Percentiles rank a stretch among this genome's conserved stretches.
Conservation (phyloP, 352 stramenopile genomes). For the Globisporangium okanoganense region DNA sequence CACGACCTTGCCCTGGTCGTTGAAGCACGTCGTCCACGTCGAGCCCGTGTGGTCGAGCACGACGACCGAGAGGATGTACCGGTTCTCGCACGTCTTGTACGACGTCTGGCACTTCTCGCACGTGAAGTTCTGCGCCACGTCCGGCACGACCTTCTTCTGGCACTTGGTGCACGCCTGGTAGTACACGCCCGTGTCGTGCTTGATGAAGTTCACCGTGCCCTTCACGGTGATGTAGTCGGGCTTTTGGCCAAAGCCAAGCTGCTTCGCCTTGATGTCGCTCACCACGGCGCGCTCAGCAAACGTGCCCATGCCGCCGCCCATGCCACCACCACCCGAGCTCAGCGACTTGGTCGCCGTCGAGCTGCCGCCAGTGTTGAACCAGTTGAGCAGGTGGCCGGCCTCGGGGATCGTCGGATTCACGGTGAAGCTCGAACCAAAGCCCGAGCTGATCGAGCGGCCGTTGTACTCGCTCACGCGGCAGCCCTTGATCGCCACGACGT, state of each 20-base stretch:
- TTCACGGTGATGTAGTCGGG: constrained; percentile 96
- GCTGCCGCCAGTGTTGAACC: constrained; percentile 78
- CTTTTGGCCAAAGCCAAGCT: constrained; percentile 95
- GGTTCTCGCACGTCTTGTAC: constrained; percentile 92
- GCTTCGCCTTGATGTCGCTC: constrained; percentile 92
- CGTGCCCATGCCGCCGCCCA: constrained; percentile 67
- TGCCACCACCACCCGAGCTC: constrained; percentile 63
- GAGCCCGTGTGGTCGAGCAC: constrained; percentile 93
- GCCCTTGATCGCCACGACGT: constrained; percentile 95
- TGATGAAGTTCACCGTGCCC: constrained; percentile 96
- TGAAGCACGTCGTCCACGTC: constrained; percentile 96
- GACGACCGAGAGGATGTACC: constrained; percentile 94
- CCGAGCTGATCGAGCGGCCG: constrained; percentile 86
- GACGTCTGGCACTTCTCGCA: constrained; percentile 97
- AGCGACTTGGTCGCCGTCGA: constrained; percentile 72
- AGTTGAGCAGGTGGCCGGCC: constrained; percentile 78
- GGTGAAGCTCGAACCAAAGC: constrained; percentile 73
- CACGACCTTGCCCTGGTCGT: constrained; percentile 94
- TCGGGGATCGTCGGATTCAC: constrained; percentile 88
- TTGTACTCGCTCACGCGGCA: constrained; percentile 94
- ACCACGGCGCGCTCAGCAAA: constrained; percentile 90
- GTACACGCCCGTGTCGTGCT: constrained; percentile 89
- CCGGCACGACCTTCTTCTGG: constrained; percentile 91
- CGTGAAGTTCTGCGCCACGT: constrained; percentile 92
- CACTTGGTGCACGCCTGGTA: constrained; percentile 88